These are phyloP conservation scores for Phytophthora tentaculata DNA, from an alignment of 352 stramenopile genomes.

Conservation along the genomic window DNA sequence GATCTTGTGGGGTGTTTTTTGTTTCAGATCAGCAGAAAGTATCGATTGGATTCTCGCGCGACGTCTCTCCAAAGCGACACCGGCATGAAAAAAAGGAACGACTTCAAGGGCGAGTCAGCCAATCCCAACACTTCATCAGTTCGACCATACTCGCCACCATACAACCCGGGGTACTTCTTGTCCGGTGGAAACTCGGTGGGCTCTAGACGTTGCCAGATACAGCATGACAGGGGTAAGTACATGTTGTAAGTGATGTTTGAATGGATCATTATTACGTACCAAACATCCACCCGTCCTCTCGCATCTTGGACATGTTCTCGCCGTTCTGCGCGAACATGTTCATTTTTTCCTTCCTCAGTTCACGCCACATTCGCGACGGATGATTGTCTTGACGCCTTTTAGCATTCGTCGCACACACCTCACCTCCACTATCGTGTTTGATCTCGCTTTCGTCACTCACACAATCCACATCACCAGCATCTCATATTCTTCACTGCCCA, in stretches of 20 bases:
- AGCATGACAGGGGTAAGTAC: neutral
- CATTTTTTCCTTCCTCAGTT: conserved; percentile 3
- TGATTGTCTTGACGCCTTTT: no score
- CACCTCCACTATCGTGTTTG: no score
- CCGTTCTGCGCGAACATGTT: neutral
- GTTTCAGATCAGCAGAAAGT: no score
- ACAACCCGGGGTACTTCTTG: neutral
- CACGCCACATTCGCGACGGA: no score
- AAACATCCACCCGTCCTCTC: conserved; percentile 1
- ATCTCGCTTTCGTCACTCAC: no score
- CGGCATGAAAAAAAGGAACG: conserved; percentile 18
- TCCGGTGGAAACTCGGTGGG: neutral
- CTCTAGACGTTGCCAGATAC: neutral
- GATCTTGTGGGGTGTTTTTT: no score
- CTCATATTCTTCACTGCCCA: no score
- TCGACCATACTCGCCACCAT: conserved; percentile 2
- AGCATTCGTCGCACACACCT: no score
- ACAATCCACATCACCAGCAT: no score
- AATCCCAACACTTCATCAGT: neutral
- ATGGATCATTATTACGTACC: conserved; percentile 4
- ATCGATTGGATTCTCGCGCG: no score
- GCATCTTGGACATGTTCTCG: neutral
- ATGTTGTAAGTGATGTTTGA: no score
- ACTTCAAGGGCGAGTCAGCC: conserved; percentile 6
- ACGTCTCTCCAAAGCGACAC: no score